These are phyloP conservation scores for Chloroidium sp. DNA, from an alignment of 163 green algal species.

Conservation along the genomic window DNA sequence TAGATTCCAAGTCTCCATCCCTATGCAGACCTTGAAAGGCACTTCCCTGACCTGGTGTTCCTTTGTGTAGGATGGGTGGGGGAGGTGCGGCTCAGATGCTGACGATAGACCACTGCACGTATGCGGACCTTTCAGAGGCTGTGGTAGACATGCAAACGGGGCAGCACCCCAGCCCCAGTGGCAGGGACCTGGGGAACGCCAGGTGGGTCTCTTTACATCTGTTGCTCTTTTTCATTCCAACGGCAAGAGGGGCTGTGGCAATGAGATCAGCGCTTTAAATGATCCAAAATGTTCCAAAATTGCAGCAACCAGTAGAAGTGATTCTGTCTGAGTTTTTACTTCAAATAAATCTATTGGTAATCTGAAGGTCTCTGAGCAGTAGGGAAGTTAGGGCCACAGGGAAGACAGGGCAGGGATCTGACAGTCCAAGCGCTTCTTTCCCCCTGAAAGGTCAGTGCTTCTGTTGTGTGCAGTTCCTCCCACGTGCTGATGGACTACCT, in stretches of 20 bases:
- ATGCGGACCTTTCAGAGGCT: background rate
- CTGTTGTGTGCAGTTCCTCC: background rate
- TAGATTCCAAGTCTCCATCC: background rate
- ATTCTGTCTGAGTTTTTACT: too few relatives aligned
- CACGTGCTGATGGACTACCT: background rate
- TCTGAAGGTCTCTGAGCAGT: too few relatives aligned
- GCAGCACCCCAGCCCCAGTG: too few relatives aligned
- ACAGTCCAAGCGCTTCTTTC: background rate
- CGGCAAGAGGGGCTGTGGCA: background rate
- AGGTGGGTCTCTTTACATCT: too few relatives aligned
- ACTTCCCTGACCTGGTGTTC: background rate
- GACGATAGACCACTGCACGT: background rate
- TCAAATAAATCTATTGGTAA: too few relatives aligned
- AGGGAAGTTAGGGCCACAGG: too few relatives aligned
- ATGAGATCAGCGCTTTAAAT: too few relatives aligned
- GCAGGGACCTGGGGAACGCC: too few relatives aligned
- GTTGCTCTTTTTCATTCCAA: background rate
- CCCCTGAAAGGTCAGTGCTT: background rate
- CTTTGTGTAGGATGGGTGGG: too few relatives aligned
- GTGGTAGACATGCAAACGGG: background rate
- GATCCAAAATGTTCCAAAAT: too few relatives aligned
- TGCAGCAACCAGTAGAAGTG: too few relatives aligned
- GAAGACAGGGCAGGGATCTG: background rate
- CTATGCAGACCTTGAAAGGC: background rate
- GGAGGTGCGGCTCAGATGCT: too few relatives aligned